A percentile compares a stretch with the other conserved stretches of the same genome.
These are phyloP conservation scores for Colletotrichum spaethianum DNA, from an alignment of 2,329 filamentous ascomycete species.

Conservation along the genomic window DNA sequence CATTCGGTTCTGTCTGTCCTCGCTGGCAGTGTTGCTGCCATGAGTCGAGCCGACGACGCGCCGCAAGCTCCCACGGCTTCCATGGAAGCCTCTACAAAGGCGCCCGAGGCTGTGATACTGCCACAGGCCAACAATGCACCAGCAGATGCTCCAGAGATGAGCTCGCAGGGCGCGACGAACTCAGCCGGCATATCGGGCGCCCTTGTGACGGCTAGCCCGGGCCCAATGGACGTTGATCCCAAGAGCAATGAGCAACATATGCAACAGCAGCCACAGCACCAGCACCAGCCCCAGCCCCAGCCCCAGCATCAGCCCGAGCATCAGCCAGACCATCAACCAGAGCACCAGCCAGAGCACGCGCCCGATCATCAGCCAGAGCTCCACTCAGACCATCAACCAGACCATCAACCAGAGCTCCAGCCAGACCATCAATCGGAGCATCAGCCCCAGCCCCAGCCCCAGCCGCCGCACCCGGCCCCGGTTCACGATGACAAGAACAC, in stretches of 20 bases:
- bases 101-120: conserved; percentile 43
- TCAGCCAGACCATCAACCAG: not conserved
- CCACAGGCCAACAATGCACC: conserved; percentile 51
- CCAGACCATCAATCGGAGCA: not conserved
- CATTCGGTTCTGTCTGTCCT: conserved; percentile 68
- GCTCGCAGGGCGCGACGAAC: conserved; percentile 58
- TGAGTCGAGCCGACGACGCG: conserved; percentile 70
- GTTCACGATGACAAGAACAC: conserved; percentile 66
- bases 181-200: conserved; percentile 58
- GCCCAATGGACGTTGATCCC: conserved; percentile 68
- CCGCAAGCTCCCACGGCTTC: conserved; percentile 61
- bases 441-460: conserved; percentile 62
- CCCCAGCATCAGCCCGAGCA: conserved; percentile 62
- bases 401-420: not conserved
- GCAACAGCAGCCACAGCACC: conserved; percentile 56
- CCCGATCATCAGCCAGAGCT: conserved; percentile 65
- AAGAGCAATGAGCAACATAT: conserved; percentile 51
- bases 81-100: conserved; percentile 58
- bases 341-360: conserved; percentile 48
- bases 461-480: conserved; percentile 56
- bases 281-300: conserved; percentile 61
- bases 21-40: conserved; percentile 66
- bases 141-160: conserved; percentile 58
- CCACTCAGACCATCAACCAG: conserved; percentile 60
- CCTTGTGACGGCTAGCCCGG: conserved; percentile 65